These are phyloP conservation scores for Starmera stellimalicola DNA, from an alignment of 1,139 yeast genomes.

Conservation along the genomic window DNA sequence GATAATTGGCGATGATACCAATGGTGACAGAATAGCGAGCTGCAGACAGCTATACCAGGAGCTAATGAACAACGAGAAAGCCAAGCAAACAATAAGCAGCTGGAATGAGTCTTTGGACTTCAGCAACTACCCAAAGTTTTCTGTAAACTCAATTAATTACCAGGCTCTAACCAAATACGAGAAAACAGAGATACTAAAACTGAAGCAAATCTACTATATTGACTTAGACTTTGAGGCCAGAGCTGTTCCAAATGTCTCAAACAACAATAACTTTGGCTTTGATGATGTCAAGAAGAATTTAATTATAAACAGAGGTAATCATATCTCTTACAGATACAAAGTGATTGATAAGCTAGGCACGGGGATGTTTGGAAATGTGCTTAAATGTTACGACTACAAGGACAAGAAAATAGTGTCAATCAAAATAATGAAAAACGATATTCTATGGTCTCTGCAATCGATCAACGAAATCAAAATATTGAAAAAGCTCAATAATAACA, in stretches of 20 bases:
- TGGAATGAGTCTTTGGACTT: conserved; percentile 4
- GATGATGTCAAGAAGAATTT: conserved; percentile 67
- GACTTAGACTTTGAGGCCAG: conserved; percentile 5
- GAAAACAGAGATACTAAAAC: conserved; percentile 41
- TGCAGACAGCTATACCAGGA: background rate
- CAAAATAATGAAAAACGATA: conserved; percentile 67
- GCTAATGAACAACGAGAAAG: background rate
- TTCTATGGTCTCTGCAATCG: conserved; percentile 72
- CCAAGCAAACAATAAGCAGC: conserved; percentile 3
- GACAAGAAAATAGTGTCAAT: conserved; percentile 51
- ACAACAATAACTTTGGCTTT: conserved; percentile 49
- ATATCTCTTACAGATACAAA: conserved; percentile 67
- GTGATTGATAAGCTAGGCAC: conserved; percentile 53
- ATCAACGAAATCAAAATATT: conserved; percentile 68
- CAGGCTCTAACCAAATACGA: conserved; percentile 35
- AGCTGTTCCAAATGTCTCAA: conserved; percentile 4
- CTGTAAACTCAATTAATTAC: conserved; percentile 4
- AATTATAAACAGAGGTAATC: conserved; percentile 50
- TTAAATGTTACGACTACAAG: conserved; percentile 63
- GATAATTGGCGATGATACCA: background rate
- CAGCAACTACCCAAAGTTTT: too few species aligned
- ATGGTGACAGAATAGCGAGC: background rate
- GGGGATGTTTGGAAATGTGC: conserved; percentile 81
- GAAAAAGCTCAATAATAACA: conserved; percentile 31
- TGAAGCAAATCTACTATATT: conserved; percentile 31